Evolutionary conservation across 805 yeast species (phyloP), one percentile per base, ranked within the genome.

Genomic region (Metschnikowia rubicola): DNA sequence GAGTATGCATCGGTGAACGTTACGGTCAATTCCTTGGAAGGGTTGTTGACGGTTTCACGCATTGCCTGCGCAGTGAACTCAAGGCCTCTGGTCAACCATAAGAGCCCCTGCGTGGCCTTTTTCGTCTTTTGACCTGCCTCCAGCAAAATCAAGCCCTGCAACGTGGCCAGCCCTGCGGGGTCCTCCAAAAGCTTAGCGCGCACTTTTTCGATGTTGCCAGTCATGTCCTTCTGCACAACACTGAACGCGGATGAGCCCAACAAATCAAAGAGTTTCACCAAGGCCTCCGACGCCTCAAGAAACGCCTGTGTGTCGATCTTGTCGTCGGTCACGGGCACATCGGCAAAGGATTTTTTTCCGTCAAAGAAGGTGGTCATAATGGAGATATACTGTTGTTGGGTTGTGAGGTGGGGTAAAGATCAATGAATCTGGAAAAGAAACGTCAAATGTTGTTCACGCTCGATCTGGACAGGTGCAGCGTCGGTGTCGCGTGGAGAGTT

Each of bases 11-110:
- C 86, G 44, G 90, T 87, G 75, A 89, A 89, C 30, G 95, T 81
- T 61, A 75, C 79, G 46, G 85, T 72, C 63, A 89, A 74, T 69
- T 89, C 97, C 48, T 65, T 66, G 52, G 70, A 68, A 39, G 88
- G 83, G 58, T 79, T 73, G 52, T 78, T 78, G 42, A 87, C 75
- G 39, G 89, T 86, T 66, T 86, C 88, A 61, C 91, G 77, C 84
- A 89, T 82, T 34, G 96, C 94, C 55, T 76, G 83, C 15, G 95
- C 91, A n/a, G 97, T 89, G 74, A 89, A 90, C 64, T 86, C 84
- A 58, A 89, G 78, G 17, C 96, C 97, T 61, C 92, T 75, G 38
- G 83, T 76, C 57, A 89, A 78, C 97, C 97, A 89, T 58, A 89
- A 70, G 55, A 89, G 77, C 35, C 95, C 97, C 68, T 90, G 96